Conservation (phyloP, 1,284 basidiomycete genomes). For the Leccinum pallidistipes region DNA sequence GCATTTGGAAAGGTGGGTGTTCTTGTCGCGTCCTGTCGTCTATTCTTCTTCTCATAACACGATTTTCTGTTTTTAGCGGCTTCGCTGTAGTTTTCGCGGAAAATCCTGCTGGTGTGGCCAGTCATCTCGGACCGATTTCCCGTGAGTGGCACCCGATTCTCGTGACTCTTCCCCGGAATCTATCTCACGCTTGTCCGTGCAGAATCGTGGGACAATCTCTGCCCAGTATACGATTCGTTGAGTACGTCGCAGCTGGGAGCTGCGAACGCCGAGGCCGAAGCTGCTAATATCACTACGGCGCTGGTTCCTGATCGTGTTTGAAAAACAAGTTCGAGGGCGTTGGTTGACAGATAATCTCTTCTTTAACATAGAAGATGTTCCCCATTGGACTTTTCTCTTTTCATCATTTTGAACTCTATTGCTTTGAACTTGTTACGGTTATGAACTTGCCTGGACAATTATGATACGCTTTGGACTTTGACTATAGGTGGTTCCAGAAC, state of each 20-base stretch:
- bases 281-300: slow-evolving; percentile 18
- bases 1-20: slow-evolving; percentile 40
- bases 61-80: slow-evolving; percentile 26
- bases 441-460: neutral
- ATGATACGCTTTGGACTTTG: neutral
- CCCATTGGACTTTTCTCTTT: neutral
- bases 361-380: neutral
- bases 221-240: slow-evolving; percentile 24
- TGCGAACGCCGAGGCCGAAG: slow-evolving; percentile 16
- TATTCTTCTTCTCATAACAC: neutral
- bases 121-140: slow-evolving; percentile 15
- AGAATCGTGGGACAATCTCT: slow-evolving; percentile 29
- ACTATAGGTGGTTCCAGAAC: neutral
- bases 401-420: neutral
- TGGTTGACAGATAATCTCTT: neutral
- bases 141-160: slow-evolving; percentile 11
- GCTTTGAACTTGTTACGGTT: neutral
- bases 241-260: slow-evolving; percentile 23
- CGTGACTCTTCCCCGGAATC: neutral
- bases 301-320: slow-evolving; percentile 12
- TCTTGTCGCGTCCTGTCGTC: neutral
- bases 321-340: neutral
- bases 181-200: neutral
- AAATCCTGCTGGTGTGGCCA: slow-evolving; percentile 22
- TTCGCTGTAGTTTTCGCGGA: slow-evolving; percentile 43